These are phyloP conservation scores for Paramecium pentaurelia DNA, from an alignment of 73 alveolate species.

Conservation along the genomic window DNA sequence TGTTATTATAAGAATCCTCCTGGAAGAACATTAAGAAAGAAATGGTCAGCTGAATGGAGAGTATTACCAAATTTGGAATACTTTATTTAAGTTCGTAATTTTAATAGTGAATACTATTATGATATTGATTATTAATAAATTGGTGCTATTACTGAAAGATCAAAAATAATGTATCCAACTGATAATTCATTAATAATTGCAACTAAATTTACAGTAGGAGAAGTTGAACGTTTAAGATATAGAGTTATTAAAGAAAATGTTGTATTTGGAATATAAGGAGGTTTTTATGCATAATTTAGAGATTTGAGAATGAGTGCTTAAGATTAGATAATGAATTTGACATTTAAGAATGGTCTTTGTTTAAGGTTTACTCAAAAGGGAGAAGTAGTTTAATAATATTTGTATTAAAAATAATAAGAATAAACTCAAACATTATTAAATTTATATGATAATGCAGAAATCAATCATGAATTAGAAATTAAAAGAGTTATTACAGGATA, in stretches of 20 bases:
- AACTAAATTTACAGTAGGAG: conserved; percentile 77
- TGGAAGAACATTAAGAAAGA: conserved; percentile 59
- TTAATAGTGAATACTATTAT: conserved; percentile 52
- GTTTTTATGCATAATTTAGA: background rate
- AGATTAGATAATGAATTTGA: conserved; percentile 34
- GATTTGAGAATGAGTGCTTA: conserved; percentile 20
- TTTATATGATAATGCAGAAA: conserved; percentile 50
- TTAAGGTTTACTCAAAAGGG: conserved; percentile 45
- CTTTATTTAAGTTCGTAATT: conserved; percentile 65
- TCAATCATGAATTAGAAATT: conserved; percentile 54
- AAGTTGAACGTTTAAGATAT: background rate
- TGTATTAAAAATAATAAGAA: background rate
- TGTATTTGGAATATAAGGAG: conserved; percentile 50
- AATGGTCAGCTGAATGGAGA: conserved; percentile 85
- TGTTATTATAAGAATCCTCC: conserved; percentile 70
- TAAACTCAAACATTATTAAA: conserved; percentile 9
- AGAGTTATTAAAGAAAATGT: conserved; percentile 57
- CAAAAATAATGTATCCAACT: conserved; percentile 89
- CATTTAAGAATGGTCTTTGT: conserved; percentile 43
- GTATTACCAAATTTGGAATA: conserved; percentile 83
- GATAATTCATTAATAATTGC: conserved; percentile 83
- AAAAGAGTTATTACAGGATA: conserved; percentile 64
- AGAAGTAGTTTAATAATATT: conserved; percentile 39
- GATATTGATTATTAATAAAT: conserved; percentile 86
- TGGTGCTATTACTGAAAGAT: conserved; percentile 77